Percentiles rank a stretch among this genome's conserved stretches.
phyloP scores from a whole-genome alignment of 1,139 yeast genomes.

The Candida mesenterica region DNA sequence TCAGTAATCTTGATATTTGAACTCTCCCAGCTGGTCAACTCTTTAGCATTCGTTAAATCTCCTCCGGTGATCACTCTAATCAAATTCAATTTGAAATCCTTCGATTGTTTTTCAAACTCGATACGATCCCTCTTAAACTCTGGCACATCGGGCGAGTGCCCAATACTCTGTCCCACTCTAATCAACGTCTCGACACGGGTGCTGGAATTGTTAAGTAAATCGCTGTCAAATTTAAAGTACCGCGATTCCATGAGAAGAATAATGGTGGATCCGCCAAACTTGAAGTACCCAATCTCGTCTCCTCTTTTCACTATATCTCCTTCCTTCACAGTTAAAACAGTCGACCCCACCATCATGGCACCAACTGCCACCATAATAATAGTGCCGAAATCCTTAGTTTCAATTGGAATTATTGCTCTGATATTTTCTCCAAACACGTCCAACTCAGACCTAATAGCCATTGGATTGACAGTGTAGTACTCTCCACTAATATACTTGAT shows the following conservation, averaged over 20 bases:
- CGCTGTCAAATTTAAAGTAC: conserved; percentile 62
- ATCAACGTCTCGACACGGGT: conserved; percentile 78
- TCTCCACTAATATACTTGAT: conserved; percentile 78
- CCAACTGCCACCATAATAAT: conserved; percentile 84
- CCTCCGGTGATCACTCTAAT: conserved; percentile 65
- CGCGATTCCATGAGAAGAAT: conserved; percentile 49
- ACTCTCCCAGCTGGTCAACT: conserved; percentile 41
- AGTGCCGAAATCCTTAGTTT: conserved; percentile 70
- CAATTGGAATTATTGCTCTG: conserved; percentile 72
- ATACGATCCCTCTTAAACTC: conserved; percentile 51
- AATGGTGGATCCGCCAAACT: conserved; percentile 93
- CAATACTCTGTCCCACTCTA: conserved; percentile 88
- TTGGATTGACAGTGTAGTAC: conserved; percentile 94
- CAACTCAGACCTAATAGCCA: conserved; percentile 85
- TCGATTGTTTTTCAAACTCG: conserved; percentile 48
- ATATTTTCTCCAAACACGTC: conserved; percentile 95
- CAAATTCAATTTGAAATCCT: conserved; percentile 50
- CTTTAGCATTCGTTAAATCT: conserved; percentile 31
- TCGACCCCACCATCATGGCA: conserved; percentile 99
- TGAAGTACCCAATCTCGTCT: conserved; percentile 90
- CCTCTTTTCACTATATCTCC: conserved; percentile 63
- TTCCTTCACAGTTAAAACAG: conserved; percentile 63
- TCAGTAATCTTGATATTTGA: conserved; percentile 24
- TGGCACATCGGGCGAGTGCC: conserved; percentile 56
- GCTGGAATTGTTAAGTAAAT: conserved; percentile 64